Evolutionary conservation across 805 yeast species (phyloP), one percentile per base, ranked within the genome.

Genomic region (Candida silvicultrix): DNA sequence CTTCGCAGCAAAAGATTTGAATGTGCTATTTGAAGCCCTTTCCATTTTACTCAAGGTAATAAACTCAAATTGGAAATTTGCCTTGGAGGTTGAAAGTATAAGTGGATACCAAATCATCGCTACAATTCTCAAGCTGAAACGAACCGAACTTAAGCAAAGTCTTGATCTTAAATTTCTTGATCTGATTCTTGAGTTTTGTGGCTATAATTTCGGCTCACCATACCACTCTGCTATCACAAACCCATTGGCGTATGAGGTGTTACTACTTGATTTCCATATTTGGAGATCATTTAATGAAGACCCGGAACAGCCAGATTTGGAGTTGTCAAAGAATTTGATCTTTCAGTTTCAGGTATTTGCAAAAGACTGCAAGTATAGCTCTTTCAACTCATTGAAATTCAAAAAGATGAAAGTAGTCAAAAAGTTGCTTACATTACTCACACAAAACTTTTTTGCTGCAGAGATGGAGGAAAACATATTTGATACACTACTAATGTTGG

Each of bases 241-340:
- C 52, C 70, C 75, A 0, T 48, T 64, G 2, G 84, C 83, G 0
- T 89, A 83, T 56, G 71, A 77, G 32, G 63, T 70, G 1, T 59
- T 88, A 39, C 69, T 85, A 35, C 69, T 81, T 18, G 89, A 87
- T 49, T 72, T 84, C 49, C 84, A 80, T 45, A 66, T 78, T 19
- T 83, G 87, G 78, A 69, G 69, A 45, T 64, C 64, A 21, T 22
- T 39, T 2, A 23, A 43, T 4, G 52, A 48, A 5, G 50, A 53
- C n/a, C 48, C 52, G 1, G 44, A 44, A 14, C 50, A 52, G 2
- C 57, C 59, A 1, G 63, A 59, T 18, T 53, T 65, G 3, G 80
- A 77, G 36, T 69, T 81, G 0, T 66, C 81, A 44, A 67, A 77
- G 41, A 75, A 73, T 45, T 61, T 85, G 5, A 60, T 83, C 4